Evolutionary conservation across 2,329 filamentous ascomycete species (phyloP).

Genomic region (Cladosporium sp.): DNA sequence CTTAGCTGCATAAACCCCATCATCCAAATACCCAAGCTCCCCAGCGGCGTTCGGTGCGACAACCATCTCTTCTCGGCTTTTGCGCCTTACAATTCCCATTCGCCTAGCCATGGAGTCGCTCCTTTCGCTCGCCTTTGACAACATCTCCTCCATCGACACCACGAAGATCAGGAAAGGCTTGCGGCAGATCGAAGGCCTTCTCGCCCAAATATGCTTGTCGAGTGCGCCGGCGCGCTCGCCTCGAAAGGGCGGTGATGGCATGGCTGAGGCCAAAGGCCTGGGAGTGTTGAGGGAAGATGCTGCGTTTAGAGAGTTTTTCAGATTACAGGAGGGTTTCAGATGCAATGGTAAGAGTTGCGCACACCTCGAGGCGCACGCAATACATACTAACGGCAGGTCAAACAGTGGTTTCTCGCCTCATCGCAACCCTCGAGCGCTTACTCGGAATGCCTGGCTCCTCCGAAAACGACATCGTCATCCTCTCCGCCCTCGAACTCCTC

Average conservation of each 20-base stretch:
- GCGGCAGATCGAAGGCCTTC: slow-evolving; percentile 85
- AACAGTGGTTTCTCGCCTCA: slow-evolving; percentile 72
- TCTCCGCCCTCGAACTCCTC: slow-evolving; percentile 80
- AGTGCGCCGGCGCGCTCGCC: slow-evolving; percentile 30
- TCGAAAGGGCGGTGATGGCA: slow-evolving; percentile 20
- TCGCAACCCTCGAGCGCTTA: slow-evolving; percentile 79
- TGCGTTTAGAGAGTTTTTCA: slow-evolving; percentile 93
- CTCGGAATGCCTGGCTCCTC: slow-evolving; percentile 76
- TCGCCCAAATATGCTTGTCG: slow-evolving; percentile 90
- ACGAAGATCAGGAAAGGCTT: slow-evolving; percentile 89
- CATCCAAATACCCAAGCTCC: neutral
- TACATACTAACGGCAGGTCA: neutral
- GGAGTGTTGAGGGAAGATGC: slow-evolving; percentile 71
- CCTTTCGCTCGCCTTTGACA: slow-evolving; percentile 90
- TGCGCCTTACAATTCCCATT: neutral
- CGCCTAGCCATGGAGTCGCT: slow-evolving; percentile 71
- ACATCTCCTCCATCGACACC: slow-evolving; percentile 86
- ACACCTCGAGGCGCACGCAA: neutral
- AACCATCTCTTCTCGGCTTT: neutral
- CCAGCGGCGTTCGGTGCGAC: neutral
- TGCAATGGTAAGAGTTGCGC: slow-evolving; percentile 65
- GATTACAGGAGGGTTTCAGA: slow-evolving; percentile 93
- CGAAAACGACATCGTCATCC: slow-evolving; percentile 81
- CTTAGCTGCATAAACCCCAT: slow-evolving; percentile 5
- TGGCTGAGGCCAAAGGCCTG: slow-evolving; percentile 52